These are phyloP conservation scores for Dioszegia aurantiaca DNA, from an alignment of 768 basidiomycete genomes.

Conservation along the genomic window DNA sequence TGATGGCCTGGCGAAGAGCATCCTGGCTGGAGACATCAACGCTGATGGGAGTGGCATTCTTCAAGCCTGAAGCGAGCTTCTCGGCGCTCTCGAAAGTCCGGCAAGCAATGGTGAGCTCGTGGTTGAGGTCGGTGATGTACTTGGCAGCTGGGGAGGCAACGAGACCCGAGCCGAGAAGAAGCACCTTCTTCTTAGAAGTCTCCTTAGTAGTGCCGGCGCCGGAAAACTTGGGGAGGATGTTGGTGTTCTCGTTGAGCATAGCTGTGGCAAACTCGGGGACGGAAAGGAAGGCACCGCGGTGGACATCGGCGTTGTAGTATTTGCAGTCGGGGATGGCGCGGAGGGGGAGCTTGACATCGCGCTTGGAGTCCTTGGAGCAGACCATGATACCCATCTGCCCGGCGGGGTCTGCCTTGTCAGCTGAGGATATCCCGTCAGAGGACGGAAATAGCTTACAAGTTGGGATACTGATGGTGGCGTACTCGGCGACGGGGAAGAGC, in stretches of 20 bases:
- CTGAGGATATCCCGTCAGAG: background rate
- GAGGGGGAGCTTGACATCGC: constrained; percentile 70
- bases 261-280: constrained; percentile 88
- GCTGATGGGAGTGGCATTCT: constrained; percentile 68
- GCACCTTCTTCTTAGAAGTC: constrained; percentile 60
- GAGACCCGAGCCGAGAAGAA: constrained; percentile 90
- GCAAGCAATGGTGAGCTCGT: constrained; percentile 84
- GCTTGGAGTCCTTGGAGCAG: constrained; percentile 68
- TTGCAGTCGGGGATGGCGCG: constrained; percentile 67
- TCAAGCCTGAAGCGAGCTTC: constrained; percentile 66
- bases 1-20: constrained; percentile 75
- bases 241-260: constrained; percentile 68
- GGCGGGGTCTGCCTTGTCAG: constrained; percentile 63
- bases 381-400: constrained; percentile 95
- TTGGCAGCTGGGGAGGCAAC: constrained; percentile 96
- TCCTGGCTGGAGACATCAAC: constrained; percentile 71
- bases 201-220: constrained; percentile 54
- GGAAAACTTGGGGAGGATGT: constrained; percentile 57
- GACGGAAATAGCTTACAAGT: constrained; percentile 58
- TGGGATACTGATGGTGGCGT: constrained; percentile 93
- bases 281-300: constrained; percentile 71
- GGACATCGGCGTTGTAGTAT: constrained; percentile 82
- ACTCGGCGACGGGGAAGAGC: constrained; percentile 78
- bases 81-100: constrained; percentile 77
- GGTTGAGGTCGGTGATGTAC: constrained; percentile 76